A percentile compares a stretch with the other conserved stretches of the same genome.
Conservation (phyloP, 2,329 filamentous ascomycete genomes). For the Bertia moriformis region DNA sequence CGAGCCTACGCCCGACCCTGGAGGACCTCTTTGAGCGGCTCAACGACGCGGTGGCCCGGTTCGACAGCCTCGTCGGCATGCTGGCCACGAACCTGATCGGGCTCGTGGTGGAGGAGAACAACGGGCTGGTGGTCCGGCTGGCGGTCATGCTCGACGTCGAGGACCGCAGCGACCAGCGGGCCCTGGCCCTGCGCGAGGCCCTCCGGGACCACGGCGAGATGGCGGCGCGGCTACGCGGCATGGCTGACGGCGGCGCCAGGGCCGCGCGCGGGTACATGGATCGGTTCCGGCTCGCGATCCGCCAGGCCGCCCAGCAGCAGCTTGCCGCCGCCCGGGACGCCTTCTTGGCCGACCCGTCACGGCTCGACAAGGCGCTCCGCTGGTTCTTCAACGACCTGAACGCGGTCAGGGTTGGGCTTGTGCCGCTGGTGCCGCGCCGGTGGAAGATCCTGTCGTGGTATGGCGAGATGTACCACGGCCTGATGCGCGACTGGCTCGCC, state of each 20-base stretch:
- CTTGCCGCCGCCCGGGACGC: conserved; percentile 58
- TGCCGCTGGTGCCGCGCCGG: conserved; percentile 79
- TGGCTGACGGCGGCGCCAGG: conserved; percentile 80
- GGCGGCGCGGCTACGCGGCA: conserved; percentile 82
- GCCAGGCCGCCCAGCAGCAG: conserved; percentile 56
- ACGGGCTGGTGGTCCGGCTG: conserved; percentile 76
- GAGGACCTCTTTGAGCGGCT: conserved; percentile 79
- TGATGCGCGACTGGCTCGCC: conserved; percentile 90
- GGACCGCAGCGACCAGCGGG: conserved; percentile 88
- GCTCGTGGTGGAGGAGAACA: conserved; percentile 73
- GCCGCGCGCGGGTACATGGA: conserved; percentile 91
- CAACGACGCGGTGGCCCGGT: conserved; percentile 81
- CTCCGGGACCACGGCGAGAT: conserved; percentile 93
- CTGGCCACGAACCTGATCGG: conserved; percentile 83
- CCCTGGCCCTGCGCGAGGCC: conserved; percentile 81
- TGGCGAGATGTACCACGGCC: conserved; percentile 73
- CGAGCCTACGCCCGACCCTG: conserved; percentile 64
- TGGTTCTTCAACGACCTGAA: conserved; percentile 99
- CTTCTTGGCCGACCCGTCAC: conserved; percentile 71
- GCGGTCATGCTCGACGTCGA: conserved; percentile 89
- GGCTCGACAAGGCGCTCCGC: conserved; percentile 72
- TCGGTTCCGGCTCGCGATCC: conserved; percentile 75
- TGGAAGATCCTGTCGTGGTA: conserved; percentile 93
- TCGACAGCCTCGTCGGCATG: conserved; percentile 83
- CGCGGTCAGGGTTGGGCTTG: conserved; percentile 85